Evolutionary conservation across 1,284 basidiomycete species (phyloP).

Genomic region (Marasmius tenuissimus): DNA sequence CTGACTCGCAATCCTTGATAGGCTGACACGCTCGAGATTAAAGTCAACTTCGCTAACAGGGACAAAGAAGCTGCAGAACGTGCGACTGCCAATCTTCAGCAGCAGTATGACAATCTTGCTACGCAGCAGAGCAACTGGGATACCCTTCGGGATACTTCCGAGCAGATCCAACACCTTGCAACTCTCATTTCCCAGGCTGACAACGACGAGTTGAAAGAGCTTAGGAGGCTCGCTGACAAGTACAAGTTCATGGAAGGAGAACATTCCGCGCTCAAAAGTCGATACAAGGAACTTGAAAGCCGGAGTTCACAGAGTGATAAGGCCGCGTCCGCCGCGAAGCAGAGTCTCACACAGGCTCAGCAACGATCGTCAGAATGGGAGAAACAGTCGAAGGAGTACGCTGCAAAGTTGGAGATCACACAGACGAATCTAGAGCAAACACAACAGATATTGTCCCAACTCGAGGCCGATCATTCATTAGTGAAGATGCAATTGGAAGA

Average conservation of each 20-base stretch:
- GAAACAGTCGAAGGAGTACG: slow-evolving; percentile 68
- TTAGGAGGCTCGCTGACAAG: slow-evolving; percentile 63
- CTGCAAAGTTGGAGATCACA: slow-evolving; percentile 57
- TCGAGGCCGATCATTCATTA: slow-evolving; percentile 68
- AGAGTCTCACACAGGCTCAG: slow-evolving; percentile 68
- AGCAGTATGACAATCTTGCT: slow-evolving; percentile 56
- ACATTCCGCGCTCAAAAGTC: slow-evolving; percentile 63
- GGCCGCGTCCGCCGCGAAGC: slow-evolving; percentile 53
- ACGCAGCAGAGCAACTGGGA: slow-evolving; percentile 72
- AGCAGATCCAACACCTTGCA: slow-evolving; percentile 68
- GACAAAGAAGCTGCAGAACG: slow-evolving; percentile 62
- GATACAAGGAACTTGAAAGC: slow-evolving; percentile 67
- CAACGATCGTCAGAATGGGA: slow-evolving; percentile 80
- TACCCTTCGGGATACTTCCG: slow-evolving; percentile 60
- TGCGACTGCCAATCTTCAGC: slow-evolving; percentile 50
- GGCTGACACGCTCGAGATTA: slow-evolving; percentile 62
- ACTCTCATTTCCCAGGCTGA: slow-evolving; percentile 61
- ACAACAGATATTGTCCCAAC: slow-evolving; percentile 61
- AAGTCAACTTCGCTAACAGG: slow-evolving; percentile 49
- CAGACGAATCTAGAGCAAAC: slow-evolving; percentile 62
- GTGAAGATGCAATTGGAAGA: slow-evolving; percentile 72
- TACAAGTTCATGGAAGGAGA: slow-evolving; percentile 68
- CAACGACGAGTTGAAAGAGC: slow-evolving; percentile 68
- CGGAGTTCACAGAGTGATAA: slow-evolving; percentile 63
- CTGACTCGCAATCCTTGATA: slow-evolving; percentile 26